Conservation (phyloP, 805 yeast species). For the Suhomyces xylopsoci region DNA sequence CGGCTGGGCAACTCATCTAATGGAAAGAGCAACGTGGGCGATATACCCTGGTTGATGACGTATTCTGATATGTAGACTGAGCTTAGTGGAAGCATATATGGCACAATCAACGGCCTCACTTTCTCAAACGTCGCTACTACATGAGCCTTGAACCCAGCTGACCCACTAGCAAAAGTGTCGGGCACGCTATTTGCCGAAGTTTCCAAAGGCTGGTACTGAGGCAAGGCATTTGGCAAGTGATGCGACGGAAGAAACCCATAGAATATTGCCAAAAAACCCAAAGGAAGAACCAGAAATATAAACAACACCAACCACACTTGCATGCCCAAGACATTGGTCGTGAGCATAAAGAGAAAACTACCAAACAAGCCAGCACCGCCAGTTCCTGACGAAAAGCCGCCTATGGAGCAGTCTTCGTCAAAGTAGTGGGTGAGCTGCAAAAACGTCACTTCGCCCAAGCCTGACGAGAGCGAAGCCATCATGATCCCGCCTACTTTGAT, state of each 20-base stretch:
- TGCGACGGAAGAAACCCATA: constrained; percentile 14
- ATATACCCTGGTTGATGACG: constrained; percentile 83
- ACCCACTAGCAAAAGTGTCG: not conserved
- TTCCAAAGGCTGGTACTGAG: not conserved
- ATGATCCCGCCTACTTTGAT: constrained; percentile 63
- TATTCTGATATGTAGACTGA: constrained; percentile 86
- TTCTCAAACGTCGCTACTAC: constrained; percentile 15
- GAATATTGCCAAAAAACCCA: constrained; percentile 42
- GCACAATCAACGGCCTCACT: constrained; percentile 47
- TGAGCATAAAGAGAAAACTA: constrained; percentile 61
- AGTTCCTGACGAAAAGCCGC: constrained; percentile 92
- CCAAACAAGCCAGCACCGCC: constrained; percentile 95
- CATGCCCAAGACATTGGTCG: constrained; percentile 67
- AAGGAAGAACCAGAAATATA: constrained; percentile 52
- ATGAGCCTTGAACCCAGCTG: constrained; percentile 11
- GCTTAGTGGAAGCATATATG: constrained; percentile 81
- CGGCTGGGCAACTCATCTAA: constrained; percentile 58
- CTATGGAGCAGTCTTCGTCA: constrained; percentile 51
- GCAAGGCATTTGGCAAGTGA: not conserved
- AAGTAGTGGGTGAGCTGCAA: constrained; percentile 82
- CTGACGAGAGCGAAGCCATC: constrained; percentile 80
- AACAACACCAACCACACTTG: constrained; percentile 54
- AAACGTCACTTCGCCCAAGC: constrained; percentile 88
- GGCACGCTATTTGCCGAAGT: not conserved
- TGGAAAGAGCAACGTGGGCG: constrained; percentile 85